phyloP scores from a whole-genome alignment of 2,329 filamentous ascomycete species.

The Paecilomyces sp. region DNA sequence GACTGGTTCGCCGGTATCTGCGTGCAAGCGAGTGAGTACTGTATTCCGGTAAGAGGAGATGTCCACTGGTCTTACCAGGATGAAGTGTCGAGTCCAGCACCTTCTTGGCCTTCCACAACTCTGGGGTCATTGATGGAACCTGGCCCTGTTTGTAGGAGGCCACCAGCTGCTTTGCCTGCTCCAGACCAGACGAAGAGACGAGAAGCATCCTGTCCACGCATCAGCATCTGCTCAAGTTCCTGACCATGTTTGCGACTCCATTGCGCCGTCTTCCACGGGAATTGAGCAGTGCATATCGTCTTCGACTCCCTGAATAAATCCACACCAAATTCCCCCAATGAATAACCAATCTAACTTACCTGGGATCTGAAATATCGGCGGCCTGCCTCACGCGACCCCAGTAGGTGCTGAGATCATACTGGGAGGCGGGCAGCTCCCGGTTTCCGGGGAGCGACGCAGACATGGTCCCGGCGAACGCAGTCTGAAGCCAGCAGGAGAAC shows the following conservation, averaged over 20 bases:
- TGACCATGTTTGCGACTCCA: conserved; percentile 2
- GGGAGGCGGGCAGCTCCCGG: conserved; percentile 82
- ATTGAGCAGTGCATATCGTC: neutral
- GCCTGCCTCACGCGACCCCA: conserved; percentile 91
- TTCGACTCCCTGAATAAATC: too few species aligned
- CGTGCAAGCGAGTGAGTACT: neutral
- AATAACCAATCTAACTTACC: conserved; percentile 52
- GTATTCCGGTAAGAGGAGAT: neutral
- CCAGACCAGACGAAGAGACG: conserved; percentile 68
- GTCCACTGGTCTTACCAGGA: conserved; percentile 57
- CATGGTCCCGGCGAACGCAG: conserved; percentile 36
- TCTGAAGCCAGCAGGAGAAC: neutral
- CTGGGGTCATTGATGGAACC: conserved; percentile 71
- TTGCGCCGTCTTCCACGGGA: neutral
- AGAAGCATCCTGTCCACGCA: conserved; percentile 65
- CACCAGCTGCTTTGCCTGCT: conserved; percentile 76
- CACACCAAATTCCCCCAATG: neutral
- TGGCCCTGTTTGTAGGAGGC: conserved; percentile 81
- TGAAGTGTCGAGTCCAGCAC: conserved; percentile 94
- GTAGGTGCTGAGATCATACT: conserved; percentile 88
- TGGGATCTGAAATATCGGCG: conserved; percentile 84
- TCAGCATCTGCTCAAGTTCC: neutral
- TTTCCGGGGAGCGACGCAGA: conserved; percentile 56
- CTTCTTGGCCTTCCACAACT: conserved; percentile 94
- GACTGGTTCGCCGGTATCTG: conserved; percentile 88